These are phyloP conservation scores for Zygoascus ofunaensis DNA, from an alignment of 805 yeast genomes.

Conservation along the genomic window DNA sequence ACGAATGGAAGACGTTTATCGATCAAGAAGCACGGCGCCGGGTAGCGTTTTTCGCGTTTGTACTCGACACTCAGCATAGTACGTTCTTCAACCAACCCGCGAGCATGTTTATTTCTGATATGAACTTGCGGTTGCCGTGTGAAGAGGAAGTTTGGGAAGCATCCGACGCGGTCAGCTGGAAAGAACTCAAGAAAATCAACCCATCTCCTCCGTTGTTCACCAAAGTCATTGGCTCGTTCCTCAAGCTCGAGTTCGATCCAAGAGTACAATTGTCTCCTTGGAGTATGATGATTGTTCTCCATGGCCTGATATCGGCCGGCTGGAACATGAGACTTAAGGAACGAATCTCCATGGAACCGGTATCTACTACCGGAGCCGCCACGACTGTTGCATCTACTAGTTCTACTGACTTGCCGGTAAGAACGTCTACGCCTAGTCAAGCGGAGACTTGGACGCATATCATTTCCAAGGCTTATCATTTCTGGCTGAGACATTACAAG, in stretches of 20 bases:
- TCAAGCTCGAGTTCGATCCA: constrained; percentile 11
- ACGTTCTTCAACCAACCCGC: constrained; percentile 69
- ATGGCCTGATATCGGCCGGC: constrained; percentile 19
- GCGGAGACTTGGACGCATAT: constrained; percentile 9
- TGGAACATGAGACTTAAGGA: constrained; percentile 18
- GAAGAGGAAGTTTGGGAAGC: constrained; percentile 52
- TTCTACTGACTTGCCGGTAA: neutral
- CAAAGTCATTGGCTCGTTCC: constrained; percentile 13
- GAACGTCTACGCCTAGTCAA: neutral
- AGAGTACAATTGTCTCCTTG: constrained; percentile 18
- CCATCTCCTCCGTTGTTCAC: constrained; percentile 17
- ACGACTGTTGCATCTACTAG: neutral
- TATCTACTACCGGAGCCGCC: neutral
- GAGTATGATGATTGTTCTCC: constrained; percentile 22
- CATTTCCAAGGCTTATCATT: constrained; percentile 16
- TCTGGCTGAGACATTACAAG: constrained; percentile 19
- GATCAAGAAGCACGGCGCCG: constrained; percentile 59
- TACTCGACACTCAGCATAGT: constrained; percentile 70
- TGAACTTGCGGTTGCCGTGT: constrained; percentile 54
- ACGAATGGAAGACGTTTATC: constrained; percentile 16
- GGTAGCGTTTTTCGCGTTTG: constrained; percentile 72
- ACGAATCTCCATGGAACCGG: constrained; percentile 6
- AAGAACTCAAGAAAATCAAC: constrained; percentile 2
- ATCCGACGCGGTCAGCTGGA: constrained; percentile 18
- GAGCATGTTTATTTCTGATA: constrained; percentile 45